These are phyloP conservation scores for Quercus lobata DNA, from an alignment of 331 rosid genomes.

Conservation along the genomic window DNA sequence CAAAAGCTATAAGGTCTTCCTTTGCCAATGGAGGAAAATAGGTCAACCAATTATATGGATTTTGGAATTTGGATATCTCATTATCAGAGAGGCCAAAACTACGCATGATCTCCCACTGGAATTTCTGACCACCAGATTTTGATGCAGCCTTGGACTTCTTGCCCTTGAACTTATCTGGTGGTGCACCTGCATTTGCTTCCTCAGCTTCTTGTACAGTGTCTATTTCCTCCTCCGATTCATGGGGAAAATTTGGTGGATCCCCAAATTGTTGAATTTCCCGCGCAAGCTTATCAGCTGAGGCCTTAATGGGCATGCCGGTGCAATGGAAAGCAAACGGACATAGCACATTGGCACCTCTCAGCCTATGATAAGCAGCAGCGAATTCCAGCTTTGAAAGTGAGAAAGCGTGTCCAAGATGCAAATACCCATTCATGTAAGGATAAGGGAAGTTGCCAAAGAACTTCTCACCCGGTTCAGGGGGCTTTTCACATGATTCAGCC, in stretches of 20 bases:
- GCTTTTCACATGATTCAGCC: slow-evolving; percentile 55
- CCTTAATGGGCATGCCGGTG: slow-evolving; percentile 96
- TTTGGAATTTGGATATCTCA: slow-evolving; percentile 62
- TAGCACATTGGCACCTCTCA: slow-evolving; percentile 81
- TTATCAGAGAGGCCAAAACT: slow-evolving; percentile 75
- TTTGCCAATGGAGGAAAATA: slow-evolving; percentile 83
- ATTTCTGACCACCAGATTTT: slow-evolving; percentile 63
- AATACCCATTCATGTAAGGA: slow-evolving; percentile 86
- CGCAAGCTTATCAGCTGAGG: slow-evolving; percentile 85
- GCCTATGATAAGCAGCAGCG: slow-evolving; percentile 83
- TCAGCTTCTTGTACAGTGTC: slow-evolving; percentile 27
- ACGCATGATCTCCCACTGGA: slow-evolving; percentile 91
- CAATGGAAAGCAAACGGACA: slow-evolving; percentile 87
- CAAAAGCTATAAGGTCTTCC: slow-evolving; percentile 90
- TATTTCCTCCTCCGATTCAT: slow-evolving; percentile 34
- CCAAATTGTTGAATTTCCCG: slow-evolving; percentile 72
- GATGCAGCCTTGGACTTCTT: slow-evolving; percentile 80
- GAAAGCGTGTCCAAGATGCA: slow-evolving; percentile 85
- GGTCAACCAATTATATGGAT: slow-evolving; percentile 72
- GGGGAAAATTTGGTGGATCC: slow-evolving; percentile 64
- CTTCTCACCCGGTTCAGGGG: slow-evolving; percentile 58
- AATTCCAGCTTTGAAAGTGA: slow-evolving; percentile 76
- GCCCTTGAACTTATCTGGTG: slow-evolving; percentile 73
- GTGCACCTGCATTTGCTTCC: slow-evolving; percentile 29
- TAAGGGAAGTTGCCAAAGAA: slow-evolving; percentile 87